Evolutionary conservation across 176 grass and related monocot species (phyloP), one percentile per base, ranked within the genome.

Genomic region (Phyllostachys edulis): DNA sequence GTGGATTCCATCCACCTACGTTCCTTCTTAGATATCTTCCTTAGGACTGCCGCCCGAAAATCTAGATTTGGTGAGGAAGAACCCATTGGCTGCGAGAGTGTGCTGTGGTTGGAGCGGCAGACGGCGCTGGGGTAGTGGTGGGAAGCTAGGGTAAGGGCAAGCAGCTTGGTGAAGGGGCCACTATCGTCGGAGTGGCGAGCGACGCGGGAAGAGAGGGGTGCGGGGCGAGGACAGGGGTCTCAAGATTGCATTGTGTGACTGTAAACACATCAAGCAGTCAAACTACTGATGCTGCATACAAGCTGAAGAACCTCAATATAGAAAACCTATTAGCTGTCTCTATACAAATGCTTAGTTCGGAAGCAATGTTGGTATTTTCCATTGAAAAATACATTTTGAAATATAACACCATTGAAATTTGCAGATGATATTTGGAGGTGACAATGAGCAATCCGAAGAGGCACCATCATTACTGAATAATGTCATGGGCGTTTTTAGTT

Each of bases 361-460:
- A 29, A 66, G 66, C n/a, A 23, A 36, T 42, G 21, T 49, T 75
- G 42, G 16, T 24, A 39, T 14, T 54, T 16, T 6, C 24, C 24
- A 10, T 29, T 18, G 50, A 72, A 67, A 82, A 76, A 14, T 29
- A 38, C 20, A 29, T 20, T 23, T 56, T 34, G 17, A 67, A 32
- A 79, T 51, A 23, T 57, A 37, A 36, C 15, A 39, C 0, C 39
- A 61, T 41, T 82, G 2, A 32, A 63, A 76, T 66, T 3, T 75
- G 69, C 89, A 99, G 93, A 85, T 93, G 26, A 96, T 96, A 89
- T 99, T 99, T 83, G 85, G 85, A 50, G 87, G 89, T 56, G 49
- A 24, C 0, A 79, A 86, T 4, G 93, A 93, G 81, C 78, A 92
- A 79, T 80, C 91, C 54, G 89, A 96, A 45, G 81, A 86, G 55